Evolutionary conservation across 208 protist species (phyloP).

Genomic region (Trypanosoma scelopori): DNA sequence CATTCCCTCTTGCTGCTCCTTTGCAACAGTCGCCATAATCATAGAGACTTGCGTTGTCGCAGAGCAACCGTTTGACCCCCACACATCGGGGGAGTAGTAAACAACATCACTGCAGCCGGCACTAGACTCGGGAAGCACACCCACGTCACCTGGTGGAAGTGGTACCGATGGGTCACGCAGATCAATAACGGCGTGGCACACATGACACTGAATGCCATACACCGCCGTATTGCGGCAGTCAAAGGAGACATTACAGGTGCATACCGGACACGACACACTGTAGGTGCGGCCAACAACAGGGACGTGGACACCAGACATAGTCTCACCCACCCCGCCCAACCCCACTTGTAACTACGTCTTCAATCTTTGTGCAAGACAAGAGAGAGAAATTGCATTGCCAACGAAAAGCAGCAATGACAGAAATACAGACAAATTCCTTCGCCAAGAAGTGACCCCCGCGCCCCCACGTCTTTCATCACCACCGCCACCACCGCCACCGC

Average conservation of each 20-base stretch:
- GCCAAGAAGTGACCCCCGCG: too few species aligned
- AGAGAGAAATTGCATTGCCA: not conserved
- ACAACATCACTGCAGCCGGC: slow-evolving; percentile 12
- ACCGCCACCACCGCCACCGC: too few species aligned
- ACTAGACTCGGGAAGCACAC: slow-evolving; percentile 14
- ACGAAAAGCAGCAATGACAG: slow-evolving; percentile 14
- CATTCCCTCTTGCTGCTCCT: slow-evolving; percentile 59
- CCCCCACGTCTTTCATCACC: too few species aligned
- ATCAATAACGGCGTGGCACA: slow-evolving; percentile 67
- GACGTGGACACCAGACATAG: slow-evolving; percentile 32
- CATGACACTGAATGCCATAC: slow-evolving; percentile 62
- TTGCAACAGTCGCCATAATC: slow-evolving; percentile 36
- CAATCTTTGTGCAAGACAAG: too few species aligned
- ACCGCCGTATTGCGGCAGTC: slow-evolving; percentile 41
- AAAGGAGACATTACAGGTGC: slow-evolving; percentile 59
- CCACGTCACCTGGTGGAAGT: slow-evolving; percentile 41
- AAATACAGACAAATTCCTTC: slow-evolving; percentile 3
- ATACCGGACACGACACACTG: slow-evolving; percentile 69
- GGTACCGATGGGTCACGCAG: slow-evolving; percentile 57
- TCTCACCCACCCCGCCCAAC: not conserved
- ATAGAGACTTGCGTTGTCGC: slow-evolving; percentile 60
- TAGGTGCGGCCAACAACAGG: slow-evolving; percentile 62
- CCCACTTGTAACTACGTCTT: too few species aligned
- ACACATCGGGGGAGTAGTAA: slow-evolving; percentile 59
- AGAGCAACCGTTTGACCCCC: slow-evolving; percentile 46